Percentiles rank a stretch among this genome's conserved stretches.
phyloP scores from a whole-genome alignment of 2,329 filamentous ascomycete genomes.

The Neodidymelliopsis sp. region DNA sequence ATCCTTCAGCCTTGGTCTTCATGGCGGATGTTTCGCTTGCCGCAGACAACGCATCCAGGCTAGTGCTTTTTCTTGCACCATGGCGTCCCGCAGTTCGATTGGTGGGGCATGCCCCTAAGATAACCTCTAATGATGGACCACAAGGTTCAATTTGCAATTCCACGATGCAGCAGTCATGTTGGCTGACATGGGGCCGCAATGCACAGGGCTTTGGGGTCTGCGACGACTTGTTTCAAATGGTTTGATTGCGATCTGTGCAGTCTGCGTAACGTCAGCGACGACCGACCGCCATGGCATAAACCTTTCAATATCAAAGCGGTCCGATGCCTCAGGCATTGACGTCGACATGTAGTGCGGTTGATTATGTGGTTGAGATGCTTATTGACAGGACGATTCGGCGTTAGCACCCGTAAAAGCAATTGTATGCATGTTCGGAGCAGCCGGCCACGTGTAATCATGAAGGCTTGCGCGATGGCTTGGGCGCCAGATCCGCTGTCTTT shows the following conservation, averaged over 20 bases:
- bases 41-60: constrained; percentile 11
- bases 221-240: constrained; percentile 18
- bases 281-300: constrained; percentile 9
- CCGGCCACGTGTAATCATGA: constrained; percentile 13
- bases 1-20: constrained; percentile 18
- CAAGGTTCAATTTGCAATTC: constrained; percentile 10
- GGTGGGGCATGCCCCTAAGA: neutral
- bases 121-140: constrained; percentile 5
- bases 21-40: constrained; percentile 22
- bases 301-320: constrained; percentile 1
- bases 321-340: constrained; percentile 1
- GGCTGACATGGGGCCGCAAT: constrained; percentile 5
- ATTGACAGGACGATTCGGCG: constrained; percentile 26
- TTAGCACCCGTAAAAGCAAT: constrained; percentile 12
- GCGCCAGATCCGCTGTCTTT: constrained; percentile 3
- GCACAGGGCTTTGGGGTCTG: constrained; percentile 9
- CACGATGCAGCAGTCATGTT: constrained; percentile 9
- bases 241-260: constrained; percentile 17
- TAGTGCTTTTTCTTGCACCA: constrained; percentile 12
- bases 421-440: constrained; percentile 15
- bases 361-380: neutral
- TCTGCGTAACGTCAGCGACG: constrained; percentile 15
- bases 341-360: neutral
- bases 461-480: constrained; percentile 9
- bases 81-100: neutral